Percentiles rank a stretch among this genome's conserved stretches.
These are phyloP conservation scores for Claviceps spartinae DNA, from an alignment of 2,329 filamentous ascomycete genomes.

Conservation along the genomic window DNA sequence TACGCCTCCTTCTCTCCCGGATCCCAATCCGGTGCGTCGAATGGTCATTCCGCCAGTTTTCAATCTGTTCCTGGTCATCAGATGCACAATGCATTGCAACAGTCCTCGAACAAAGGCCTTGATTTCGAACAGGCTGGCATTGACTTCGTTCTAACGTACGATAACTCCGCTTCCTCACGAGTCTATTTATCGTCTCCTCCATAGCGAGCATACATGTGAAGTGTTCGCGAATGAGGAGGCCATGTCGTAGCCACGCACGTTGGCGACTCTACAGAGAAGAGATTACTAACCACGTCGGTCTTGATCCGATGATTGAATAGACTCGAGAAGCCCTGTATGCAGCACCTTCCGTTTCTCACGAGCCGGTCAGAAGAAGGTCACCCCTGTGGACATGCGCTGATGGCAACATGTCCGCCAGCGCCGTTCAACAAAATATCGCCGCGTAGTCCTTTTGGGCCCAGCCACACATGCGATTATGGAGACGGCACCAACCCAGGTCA, in stretches of 20 bases:
- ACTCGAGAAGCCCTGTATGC: constrained; percentile 87
- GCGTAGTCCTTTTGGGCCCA: constrained; percentile 39
- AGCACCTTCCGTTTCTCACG: constrained; percentile 71
- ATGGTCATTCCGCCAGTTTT: constrained; percentile 14
- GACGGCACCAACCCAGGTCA: constrained; percentile 31
- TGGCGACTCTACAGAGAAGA: constrained; percentile 8
- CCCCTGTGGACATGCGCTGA: constrained; percentile 78
- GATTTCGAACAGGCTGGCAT: constrained; percentile 76
- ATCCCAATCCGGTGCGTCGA: constrained; percentile 28
- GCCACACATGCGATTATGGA: constrained; percentile 21
- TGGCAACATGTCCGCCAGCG: constrained; percentile 79
- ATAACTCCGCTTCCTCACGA: constrained; percentile 39
- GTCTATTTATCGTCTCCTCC: constrained; percentile 54
- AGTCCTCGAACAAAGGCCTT: constrained; percentile 27
- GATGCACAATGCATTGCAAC: constrained; percentile 15
- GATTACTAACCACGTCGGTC: constrained; percentile 31
- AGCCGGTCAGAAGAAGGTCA: constrained; percentile 46
- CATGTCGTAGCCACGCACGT: constrained; percentile 6
- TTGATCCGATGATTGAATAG: constrained; percentile 36
- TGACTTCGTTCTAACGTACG: constrained; percentile 87
- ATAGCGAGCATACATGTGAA: constrained; percentile 24
- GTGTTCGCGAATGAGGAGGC: constrained; percentile 2
- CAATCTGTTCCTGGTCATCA: constrained; percentile 19
- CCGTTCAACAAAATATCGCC: constrained; percentile 35
- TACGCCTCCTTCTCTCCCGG: constrained; percentile 29